Base-by-base conservation (phyloP, 1,139 yeast genomes). In the Zygotorulaspora mrakii region DNA sequence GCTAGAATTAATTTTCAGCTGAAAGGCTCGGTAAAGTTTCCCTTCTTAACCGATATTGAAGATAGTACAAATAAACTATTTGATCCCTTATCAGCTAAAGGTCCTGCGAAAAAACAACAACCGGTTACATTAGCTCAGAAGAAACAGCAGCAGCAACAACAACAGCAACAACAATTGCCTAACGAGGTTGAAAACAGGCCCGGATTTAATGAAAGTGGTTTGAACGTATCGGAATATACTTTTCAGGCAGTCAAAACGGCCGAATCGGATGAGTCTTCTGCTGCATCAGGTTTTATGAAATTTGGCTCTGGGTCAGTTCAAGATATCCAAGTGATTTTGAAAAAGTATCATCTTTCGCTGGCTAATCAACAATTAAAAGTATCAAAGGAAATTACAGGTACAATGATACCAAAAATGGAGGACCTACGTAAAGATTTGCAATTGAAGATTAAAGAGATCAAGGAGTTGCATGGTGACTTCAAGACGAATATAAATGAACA, bases 371-470 rank as follows among this genome's bases (percentile, higher is more conserved):
- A 73, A 47, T 59, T 66, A 35, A 64, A 66, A 35, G 62, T 85
- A 0, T 71, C 79, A 36, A 77, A 76, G 52, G 87, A 82, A 41
- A 65, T 83, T 41, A 71, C 71, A 26, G 60, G 68, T n/a, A 67
- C 73, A 23, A 67, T 82, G 18, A 71, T 82, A 12, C 91, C 91
- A 27, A 75, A 80, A 53, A 65, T 83, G 36, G 89, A 82, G 52
- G 84, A 78, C 48, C 68, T 83, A 49, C 72, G 82, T 45, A 81
- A 76, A 51, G 87, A 82, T 57, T 64, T 83, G 44, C 68, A 75
- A 31, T 69, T 73, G 33, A 82, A 83, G 49, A 79, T 82, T 39
- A 80, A 78, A 57, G 89, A 82, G 59, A 55, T 56, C 31, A 61
- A 59, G 43, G 62, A 57, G 7, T 41, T 62, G 17, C 58, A 59